phyloP scores from a whole-genome alignment of 2,329 filamentous ascomycete genomes.

The Hymenoscyphus salicellus region DNA sequence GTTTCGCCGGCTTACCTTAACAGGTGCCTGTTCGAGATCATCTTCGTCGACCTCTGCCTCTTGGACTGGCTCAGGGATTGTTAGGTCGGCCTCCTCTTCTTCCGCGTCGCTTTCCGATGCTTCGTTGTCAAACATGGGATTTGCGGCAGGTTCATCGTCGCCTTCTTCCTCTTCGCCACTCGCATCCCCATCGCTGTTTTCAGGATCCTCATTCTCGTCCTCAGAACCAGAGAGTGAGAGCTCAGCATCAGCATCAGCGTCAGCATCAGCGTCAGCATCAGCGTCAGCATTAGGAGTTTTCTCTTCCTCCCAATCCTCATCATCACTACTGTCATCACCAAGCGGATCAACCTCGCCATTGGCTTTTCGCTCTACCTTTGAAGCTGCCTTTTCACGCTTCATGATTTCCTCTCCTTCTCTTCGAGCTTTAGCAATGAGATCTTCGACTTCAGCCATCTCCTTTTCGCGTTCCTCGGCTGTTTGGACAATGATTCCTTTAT shows the following conservation, averaged over 20 bases:
- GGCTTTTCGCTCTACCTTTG: conserved; percentile 59
- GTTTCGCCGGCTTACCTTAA: conserved; percentile 20
- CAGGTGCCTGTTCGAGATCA: conserved; percentile 20
- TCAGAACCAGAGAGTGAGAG: conserved; percentile 41
- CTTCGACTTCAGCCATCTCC: conserved; percentile 79
- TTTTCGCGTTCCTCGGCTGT: conserved; percentile 83
- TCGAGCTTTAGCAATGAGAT: conserved; percentile 80
- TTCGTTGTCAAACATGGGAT: conserved; percentile 34
- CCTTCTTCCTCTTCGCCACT: conserved; percentile 27
- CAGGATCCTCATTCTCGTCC: conserved; percentile 38
- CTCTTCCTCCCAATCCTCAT: conserved; percentile 52
- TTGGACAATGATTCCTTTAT: conserved; percentile 76
- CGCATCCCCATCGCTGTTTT: conserved; percentile 42
- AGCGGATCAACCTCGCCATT: conserved; percentile 43
- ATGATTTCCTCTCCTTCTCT: conserved; percentile 77
- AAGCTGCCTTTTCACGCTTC: conserved; percentile 70
- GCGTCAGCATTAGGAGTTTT: conserved; percentile 40
- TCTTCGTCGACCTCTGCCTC: conserved; percentile 33
- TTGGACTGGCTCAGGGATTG: conserved; percentile 36
- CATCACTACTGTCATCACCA: conserved; percentile 51
- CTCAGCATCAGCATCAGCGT: conserved; percentile 37
- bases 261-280: conserved; percentile 37
- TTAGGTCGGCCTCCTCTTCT: conserved; percentile 30
- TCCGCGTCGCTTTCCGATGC: conserved; percentile 42
- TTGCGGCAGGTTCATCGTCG: conserved; percentile 45